Evolutionary conservation across 306 rosid species (phyloP).

Genomic region (Rubus idaeus): DNA sequence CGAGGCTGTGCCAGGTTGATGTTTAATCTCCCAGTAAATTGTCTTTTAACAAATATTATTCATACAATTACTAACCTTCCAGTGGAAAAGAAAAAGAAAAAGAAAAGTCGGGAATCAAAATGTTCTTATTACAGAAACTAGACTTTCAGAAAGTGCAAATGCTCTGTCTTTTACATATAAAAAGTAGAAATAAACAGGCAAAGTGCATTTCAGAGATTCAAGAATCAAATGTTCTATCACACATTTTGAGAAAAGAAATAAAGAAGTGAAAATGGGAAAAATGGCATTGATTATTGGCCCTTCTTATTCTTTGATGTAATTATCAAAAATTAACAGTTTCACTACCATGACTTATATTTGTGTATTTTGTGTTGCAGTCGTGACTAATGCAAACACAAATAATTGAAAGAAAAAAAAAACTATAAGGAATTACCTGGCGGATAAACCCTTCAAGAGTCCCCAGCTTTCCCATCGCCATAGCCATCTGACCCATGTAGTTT

Average conservation of each 20-base stretch:
- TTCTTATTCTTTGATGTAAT: neutral
- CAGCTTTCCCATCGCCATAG: conserved; percentile 97
- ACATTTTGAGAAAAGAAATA: neutral
- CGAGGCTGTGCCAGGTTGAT: neutral
- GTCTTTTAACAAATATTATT: neutral
- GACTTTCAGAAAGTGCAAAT: neutral
- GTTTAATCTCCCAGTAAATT: neutral
- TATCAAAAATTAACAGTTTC: neutral
- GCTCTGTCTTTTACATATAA: neutral
- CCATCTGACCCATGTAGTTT: conserved; percentile 99
- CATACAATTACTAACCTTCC: neutral
- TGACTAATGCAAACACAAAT: neutral
- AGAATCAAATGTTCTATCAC: neutral
- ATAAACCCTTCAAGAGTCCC: conserved; percentile 92
- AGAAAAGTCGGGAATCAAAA: neutral
- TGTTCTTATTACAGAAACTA: neutral
- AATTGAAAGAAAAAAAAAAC: neutral
- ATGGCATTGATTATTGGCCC: neutral
- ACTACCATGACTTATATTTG: neutral
- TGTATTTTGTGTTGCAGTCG: neutral
- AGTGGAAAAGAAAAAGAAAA: neutral
- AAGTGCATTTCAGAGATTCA: neutral
- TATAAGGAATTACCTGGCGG: conserved; percentile 63
- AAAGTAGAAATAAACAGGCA: neutral
- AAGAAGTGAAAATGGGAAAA: neutral